phyloP scores from a whole-genome alignment of 805 yeast genomes.

The Torulaspora quercuum region DNA sequence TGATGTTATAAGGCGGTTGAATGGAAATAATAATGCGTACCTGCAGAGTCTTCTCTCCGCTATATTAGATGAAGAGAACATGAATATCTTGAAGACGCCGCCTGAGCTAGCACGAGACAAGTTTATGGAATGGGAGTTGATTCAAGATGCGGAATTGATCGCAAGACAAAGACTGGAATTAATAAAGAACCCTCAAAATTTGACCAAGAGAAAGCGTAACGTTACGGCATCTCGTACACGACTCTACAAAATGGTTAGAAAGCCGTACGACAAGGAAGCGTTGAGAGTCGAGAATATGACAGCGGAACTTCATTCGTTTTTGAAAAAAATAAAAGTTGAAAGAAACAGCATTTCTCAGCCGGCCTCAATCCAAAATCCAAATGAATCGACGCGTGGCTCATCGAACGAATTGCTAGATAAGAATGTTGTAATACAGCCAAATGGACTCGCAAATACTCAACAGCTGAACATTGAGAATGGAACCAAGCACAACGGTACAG shows the following conservation, averaged over 20 bases:
- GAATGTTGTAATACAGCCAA: too few relatives aligned
- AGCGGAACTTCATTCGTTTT: slow-evolving; percentile 18
- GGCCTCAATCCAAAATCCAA: too few relatives aligned
- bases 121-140: slow-evolving; percentile 61
- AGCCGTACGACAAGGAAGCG: slow-evolving; percentile 17
- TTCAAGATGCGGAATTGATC: slow-evolving; percentile 58
- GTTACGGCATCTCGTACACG: slow-evolving; percentile 24
- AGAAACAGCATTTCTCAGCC: too few relatives aligned
- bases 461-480: too few relatives aligned
- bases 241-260: slow-evolving; percentile 22
- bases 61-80: slow-evolving; percentile 22
- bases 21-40: slow-evolving; percentile 24
- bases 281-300: slow-evolving; percentile 12
- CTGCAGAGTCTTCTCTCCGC: slow-evolving; percentile 17
- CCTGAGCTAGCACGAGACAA: slow-evolving; percentile 34
- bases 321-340: slow-evolving; percentile 10
- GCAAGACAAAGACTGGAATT: slow-evolving; percentile 45
- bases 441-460: too few relatives aligned
- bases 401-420: too few relatives aligned
- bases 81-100: slow-evolving; percentile 15
- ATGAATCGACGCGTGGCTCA: too few relatives aligned
- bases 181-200: slow-evolving; percentile 17
- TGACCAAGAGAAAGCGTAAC: slow-evolving; percentile 22
- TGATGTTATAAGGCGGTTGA: slow-evolving; percentile 52
- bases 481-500: too few relatives aligned